A percentile compares a stretch with the other conserved stretches of the same genome.
Conservation (phyloP, 2,329 filamentous ascomycete species). For the Didymella exigua region DNA sequence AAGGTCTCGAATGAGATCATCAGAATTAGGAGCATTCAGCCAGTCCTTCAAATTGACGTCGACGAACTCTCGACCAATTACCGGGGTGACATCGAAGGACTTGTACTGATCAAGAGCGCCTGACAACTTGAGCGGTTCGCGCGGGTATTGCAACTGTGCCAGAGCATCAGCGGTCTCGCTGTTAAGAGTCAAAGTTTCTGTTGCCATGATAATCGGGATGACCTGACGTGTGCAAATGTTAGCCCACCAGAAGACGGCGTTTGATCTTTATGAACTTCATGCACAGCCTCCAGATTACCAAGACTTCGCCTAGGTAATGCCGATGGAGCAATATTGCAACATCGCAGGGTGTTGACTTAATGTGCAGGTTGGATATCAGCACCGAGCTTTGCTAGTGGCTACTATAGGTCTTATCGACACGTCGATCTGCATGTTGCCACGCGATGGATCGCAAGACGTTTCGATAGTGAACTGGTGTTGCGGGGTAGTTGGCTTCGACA, state of each 20-base stretch:
- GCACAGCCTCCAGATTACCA: not conserved
- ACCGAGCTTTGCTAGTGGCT: slow-evolving; percentile 4
- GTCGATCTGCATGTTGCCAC: not conserved
- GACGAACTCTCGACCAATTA: slow-evolving; percentile 66
- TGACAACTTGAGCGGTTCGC: slow-evolving; percentile 38
- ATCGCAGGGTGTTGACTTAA: slow-evolving; percentile 1
- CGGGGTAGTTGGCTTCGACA: slow-evolving; percentile 12
- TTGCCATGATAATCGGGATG: slow-evolving; percentile 17
- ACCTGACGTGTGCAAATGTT: too few species aligned
- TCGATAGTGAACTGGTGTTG: not conserved
- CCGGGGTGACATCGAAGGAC: slow-evolving; percentile 65
- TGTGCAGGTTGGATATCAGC: not conserved
- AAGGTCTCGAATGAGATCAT: slow-evolving; percentile 68
- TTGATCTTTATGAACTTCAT: not conserved
- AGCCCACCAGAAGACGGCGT: not conserved
- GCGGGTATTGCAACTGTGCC: slow-evolving; percentile 11
- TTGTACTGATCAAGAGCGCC: slow-evolving; percentile 60
- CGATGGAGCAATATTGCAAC: slow-evolving; percentile 9
- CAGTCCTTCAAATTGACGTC: slow-evolving; percentile 66
- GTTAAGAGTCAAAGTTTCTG: slow-evolving; percentile 23
- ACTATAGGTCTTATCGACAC: not conserved
- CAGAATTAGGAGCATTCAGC: slow-evolving; percentile 65
- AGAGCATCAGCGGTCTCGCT: slow-evolving; percentile 10
- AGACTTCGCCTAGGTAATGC: not conserved
- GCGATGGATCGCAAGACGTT: not conserved